A percentile compares a stretch with the other conserved stretches of the same genome.
Evolutionary conservation across 768 basidiomycete genomes (phyloP).

Genomic region (Mycena capillaripes): DNA sequence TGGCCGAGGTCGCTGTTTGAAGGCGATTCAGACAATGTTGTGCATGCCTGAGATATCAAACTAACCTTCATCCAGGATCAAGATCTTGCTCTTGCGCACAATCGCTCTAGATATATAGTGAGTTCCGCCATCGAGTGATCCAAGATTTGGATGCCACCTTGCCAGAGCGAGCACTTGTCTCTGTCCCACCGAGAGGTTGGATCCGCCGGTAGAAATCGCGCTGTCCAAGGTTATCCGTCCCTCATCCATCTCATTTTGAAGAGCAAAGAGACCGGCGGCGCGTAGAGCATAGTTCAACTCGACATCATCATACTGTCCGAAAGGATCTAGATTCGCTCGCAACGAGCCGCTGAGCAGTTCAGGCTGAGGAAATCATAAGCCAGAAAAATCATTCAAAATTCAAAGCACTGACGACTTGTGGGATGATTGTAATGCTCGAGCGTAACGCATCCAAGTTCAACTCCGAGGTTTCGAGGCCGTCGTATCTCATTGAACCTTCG

Average conservation of each 20-base stretch:
- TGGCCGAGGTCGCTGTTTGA: conserved; percentile 21
- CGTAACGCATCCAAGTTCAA: conserved; percentile 62
- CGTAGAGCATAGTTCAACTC: conserved; percentile 52
- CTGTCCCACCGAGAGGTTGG: conserved; percentile 58
- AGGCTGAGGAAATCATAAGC: conserved; percentile 30
- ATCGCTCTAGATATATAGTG: not conserved
- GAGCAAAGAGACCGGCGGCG: conserved; percentile 48
- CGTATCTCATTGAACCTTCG: conserved; percentile 50
- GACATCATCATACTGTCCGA: conserved; percentile 58
- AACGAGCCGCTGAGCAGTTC: conserved; percentile 58
- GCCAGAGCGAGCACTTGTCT: conserved; percentile 63
- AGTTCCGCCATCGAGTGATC: not conserved
- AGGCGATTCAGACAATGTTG: not conserved
- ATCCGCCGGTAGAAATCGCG: conserved; percentile 15
- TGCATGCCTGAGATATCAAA: not conserved
- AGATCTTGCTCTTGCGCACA: conserved; percentile 34
- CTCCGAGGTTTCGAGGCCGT: conserved; percentile 54
- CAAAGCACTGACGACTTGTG: conserved; percentile 35
- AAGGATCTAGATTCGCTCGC: conserved; percentile 63
- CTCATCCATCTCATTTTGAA: conserved; percentile 51
- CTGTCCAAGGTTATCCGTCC: conserved; percentile 37
- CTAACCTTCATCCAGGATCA: conserved; percentile 36
- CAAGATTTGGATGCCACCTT: not conserved
- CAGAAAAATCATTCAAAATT: not conserved
- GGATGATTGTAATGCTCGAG: conserved; percentile 61